Base-by-base conservation (phyloP, 805 yeast genomes). In the Brettanomyces anomalus region DNA sequence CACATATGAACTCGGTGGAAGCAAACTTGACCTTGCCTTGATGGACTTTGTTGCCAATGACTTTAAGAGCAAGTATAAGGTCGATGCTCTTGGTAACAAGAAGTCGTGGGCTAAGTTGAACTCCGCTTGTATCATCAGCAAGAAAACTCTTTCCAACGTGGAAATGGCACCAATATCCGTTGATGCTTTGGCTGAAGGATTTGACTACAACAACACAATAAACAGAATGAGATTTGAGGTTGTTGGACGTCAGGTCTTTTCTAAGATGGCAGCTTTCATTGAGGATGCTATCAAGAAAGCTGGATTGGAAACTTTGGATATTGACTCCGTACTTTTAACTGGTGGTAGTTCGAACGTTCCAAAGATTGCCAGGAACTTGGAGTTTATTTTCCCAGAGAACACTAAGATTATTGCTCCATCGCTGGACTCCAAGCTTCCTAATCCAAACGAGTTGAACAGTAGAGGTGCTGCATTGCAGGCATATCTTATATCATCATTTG, bases 391-490 rank as follows among this genome's bases (percentile, higher is more conserved):
- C 78, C 95, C 95, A 49, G 93, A 84, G 62, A 62, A 81, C 39
- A 80, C 87, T 43, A 74, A 69, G 42, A 74, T 89, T 43, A 70
- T 79, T 48, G 80, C 97, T 20, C 95, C 97, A 51, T 67, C 82
- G 31, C 58, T 72, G 47, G 90, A 85, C 62, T 54, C 84, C 48
- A 87, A 86, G 66, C 85, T 93, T 44, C 61, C 80, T 48, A 77
- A 85, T 67, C 97, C 98, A 47, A 81, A 85, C 58, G 97, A 93
- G 70, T 73, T 88, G 57, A 71, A 83, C 50, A 81, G 95, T 50
- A 81, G 94, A 59, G 98, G 98, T 67, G 94, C 96, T 46, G 96
- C 97, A 49, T 75, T 90, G 61, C 97, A 93, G 74, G 98, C 96
- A 41, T 79, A 95, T 33, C 71, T 90, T 56, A 70, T 83, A 49